Evolutionary conservation across 2,329 filamentous ascomycete genomes (phyloP), one percentile per base, ranked within the genome.

Genomic region (Ceratocystis cubensis): DNA sequence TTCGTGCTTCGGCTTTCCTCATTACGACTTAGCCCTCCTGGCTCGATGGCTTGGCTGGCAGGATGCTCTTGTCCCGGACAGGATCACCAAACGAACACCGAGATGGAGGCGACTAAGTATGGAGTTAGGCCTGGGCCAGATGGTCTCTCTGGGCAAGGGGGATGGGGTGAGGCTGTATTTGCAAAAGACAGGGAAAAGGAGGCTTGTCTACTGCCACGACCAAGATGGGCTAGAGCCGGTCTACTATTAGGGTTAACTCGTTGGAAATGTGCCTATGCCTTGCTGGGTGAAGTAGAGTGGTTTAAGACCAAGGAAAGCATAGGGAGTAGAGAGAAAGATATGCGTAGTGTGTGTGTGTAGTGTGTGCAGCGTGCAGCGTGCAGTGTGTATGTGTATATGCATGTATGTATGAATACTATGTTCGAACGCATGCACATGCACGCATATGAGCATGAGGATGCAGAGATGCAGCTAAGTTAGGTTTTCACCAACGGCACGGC

Each of bases 61-160:
- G 53, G 53, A 30, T 59, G 17, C 53, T 25, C 13, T 59, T 59
- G 5, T 30, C 33, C 28, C 53, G 53, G 53, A 59, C 53, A 59
- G 53, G 53, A 59, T 59, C 17, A n/a, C 53, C 53, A 59, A 59
- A 59, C 53, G 53, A 59, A 59, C 53, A 37, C 53, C 53, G 53
- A 59, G 53, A 59, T 33, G 28, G 53, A 33, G 53, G 53, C 15
- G 25, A 17, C 48, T 25, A 50, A 30, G 53, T 33, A 57, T 33
- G 25, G 53, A n/a, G 17, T 30, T n/a, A 59, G 53, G 53, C 33
- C 53, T 59, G 33, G 53, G 53, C 53, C 37, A 13, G 37, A 13
- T 59, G 28, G 13, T 25, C 53, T 59, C 53, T 57, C 15, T 33
- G 10, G 15, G 22, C 22, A 25, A 25, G 22, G 22, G 22, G 22